A percentile compares a stretch with the other conserved stretches of the same genome.
phyloP scores from a whole-genome alignment of 768 basidiomycete genomes.

The Kwoniella heveanensis region DNA sequence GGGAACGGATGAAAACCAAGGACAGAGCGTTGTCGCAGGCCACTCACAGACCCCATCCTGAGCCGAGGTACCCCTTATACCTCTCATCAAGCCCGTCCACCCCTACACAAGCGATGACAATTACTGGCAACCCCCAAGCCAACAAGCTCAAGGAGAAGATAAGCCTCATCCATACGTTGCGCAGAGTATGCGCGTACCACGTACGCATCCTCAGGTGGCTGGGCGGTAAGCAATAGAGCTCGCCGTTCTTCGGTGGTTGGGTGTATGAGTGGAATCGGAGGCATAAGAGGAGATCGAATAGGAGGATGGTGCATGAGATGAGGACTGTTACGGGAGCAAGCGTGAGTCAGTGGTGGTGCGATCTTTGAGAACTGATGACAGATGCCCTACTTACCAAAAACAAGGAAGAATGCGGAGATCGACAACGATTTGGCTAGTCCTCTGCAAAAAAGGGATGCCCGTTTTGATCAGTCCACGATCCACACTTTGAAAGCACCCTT shows the following conservation, averaged over 20 bases:
- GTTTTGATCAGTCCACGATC: too few species aligned
- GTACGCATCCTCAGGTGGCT: slow-evolving; percentile 3
- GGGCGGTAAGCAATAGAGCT: not conserved
- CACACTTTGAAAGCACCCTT: too few species aligned
- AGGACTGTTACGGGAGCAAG: too few species aligned
- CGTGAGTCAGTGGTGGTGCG: too few species aligned
- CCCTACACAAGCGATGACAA: slow-evolving; percentile 1
- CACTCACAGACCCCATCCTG: slow-evolving; percentile 17
- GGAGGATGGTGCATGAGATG: not conserved
- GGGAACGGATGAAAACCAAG: too few species aligned
- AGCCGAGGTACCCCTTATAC: not conserved
- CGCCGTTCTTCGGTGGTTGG: slow-evolving; percentile 11
- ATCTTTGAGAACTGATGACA: too few species aligned
- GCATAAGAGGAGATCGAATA: slow-evolving; percentile 3
- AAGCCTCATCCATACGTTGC: slow-evolving; percentile 5
- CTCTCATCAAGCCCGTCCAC: not conserved
- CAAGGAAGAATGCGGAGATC: slow-evolving; percentile 24
- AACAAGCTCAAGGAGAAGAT: not conserved
- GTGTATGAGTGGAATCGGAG: slow-evolving; percentile 7
- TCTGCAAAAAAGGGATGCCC: slow-evolving; percentile 6
- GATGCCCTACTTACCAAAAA: slow-evolving; percentile 26
- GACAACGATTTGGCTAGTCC: slow-evolving; percentile 20
- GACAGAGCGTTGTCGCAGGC: too few species aligned
- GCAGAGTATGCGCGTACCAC: not conserved
- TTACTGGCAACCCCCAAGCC: slow-evolving; percentile 10